Evolutionary conservation across 176 grass and related monocot genomes (phyloP), one percentile per base, ranked within the genome.

Genomic region (Secale cereale): DNA sequence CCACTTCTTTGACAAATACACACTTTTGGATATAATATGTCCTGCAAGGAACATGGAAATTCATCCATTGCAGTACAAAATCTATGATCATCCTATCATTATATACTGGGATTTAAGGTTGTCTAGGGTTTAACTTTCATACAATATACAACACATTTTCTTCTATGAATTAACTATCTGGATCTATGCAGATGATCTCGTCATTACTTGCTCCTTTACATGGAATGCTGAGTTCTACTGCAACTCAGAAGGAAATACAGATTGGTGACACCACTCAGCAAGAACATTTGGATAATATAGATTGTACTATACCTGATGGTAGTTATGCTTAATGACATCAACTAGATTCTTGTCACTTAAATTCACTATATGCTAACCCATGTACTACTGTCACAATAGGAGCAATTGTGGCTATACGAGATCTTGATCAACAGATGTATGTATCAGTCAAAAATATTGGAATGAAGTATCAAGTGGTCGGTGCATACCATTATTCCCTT

Each of bases 401-500:
- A 83, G 89, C 94, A 86, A 91, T 96, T 72, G 91, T 96, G 69
- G 84, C 87, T 66, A 83, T 96, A 79, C 88, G 85, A 87, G 94
- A 96, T 89, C 76, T 96, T 85, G 77, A 89, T 62, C 91, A 93
- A 52, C 94, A 96, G 78, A 86, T 93, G 94, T 96, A 96, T 74
- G 82, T 90, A 76, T 87, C 91, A 70, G 66, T 93, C 37, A 92
- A 96, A 87, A 81, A 65, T 57, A 76, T 59, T 83, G 91, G 92
- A 41, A 89, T 26, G 23, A 93, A 89, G 12, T 89, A 87, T 81
- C 57, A 70, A 81, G 86, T 96, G 81, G 89, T 91, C 82, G 89
- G 94, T 36, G 45, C 86, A 61, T 73, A 85, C 78, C 94, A 96
- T 89, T 93, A 96, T 87, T 93, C 91, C 25, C 83, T 93, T 83